Evolutionary conservation across 495 filamentous ascomycete genomes (phyloP).

Genomic region (Entonaema liquescens): DNA sequence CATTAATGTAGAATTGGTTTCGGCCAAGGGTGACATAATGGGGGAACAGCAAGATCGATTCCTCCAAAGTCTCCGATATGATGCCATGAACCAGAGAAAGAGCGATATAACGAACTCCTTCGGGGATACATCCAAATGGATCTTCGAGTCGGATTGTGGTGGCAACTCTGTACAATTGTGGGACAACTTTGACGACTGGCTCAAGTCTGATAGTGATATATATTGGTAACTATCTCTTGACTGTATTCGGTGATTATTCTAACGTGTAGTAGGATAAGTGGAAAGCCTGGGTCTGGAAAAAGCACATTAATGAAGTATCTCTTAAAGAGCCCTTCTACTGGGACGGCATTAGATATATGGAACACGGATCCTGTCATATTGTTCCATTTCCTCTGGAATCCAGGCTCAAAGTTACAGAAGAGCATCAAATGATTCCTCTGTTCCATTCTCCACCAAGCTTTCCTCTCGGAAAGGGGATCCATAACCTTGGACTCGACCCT

Average conservation of each 20-base stretch:
- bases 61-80: neutral
- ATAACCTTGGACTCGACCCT: neutral
- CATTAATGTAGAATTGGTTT: neutral
- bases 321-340: neutral
- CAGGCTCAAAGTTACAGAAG: neutral
- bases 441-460: neutral
- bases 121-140: neutral
- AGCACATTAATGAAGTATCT: neutral
- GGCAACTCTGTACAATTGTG: neutral
- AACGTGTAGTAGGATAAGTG: neutral
- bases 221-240: neutral
- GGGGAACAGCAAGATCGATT: neutral
- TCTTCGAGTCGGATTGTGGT: neutral
- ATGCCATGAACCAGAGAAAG: neutral
- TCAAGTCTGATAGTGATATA: neutral
- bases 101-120: neutral
- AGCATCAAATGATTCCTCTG: neutral
- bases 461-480: neutral
- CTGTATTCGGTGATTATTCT: neutral
- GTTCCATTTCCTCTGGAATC: neutral
- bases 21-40: neutral
- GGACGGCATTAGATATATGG: neutral
- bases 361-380: neutral
- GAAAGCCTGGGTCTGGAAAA: neutral
- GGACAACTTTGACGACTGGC: neutral